These are phyloP conservation scores for Aspergillus udagawae DNA, from an alignment of 2,329 filamentous ascomycete genomes.

Conservation along the genomic window DNA sequence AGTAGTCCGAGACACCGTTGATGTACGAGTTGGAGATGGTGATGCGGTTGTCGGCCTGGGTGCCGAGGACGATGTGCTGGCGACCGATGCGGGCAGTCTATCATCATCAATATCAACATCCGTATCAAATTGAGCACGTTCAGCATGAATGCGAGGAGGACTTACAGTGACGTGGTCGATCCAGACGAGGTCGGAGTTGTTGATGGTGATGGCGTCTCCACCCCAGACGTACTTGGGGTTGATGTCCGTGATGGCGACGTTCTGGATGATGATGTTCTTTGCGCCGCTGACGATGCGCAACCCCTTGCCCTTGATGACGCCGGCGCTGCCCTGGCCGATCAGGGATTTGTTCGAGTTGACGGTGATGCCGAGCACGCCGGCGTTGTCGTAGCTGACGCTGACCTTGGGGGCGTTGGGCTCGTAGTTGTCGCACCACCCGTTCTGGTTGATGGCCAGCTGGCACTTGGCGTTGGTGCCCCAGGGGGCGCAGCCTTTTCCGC, in stretches of 20 bases:
- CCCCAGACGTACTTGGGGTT: conserved; percentile 59
- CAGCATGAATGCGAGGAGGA: too few species aligned
- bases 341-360: conserved; percentile 56
- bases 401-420: conserved; percentile 48
- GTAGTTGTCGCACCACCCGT: conserved; percentile 57
- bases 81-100: conserved; percentile 55
- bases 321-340: conserved; percentile 50
- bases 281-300: conserved; percentile 44
- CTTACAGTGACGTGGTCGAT: conserved; percentile 46
- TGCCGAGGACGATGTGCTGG: conserved; percentile 58
- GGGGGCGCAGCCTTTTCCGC: conserved; percentile 53
- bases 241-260: conserved; percentile 51
- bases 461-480: conserved; percentile 50
- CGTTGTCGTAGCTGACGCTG: conserved; percentile 46
- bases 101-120: neutral
- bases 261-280: conserved; percentile 58
- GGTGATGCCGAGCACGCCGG: conserved; percentile 46
- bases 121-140: too few species aligned
- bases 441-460: conserved; percentile 57
- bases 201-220: conserved; percentile 53
- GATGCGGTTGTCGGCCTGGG: conserved; percentile 50
- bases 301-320: conserved; percentile 56
- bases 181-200: conserved; percentile 41
- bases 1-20: conserved; percentile 52
- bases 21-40: conserved; percentile 59